Evolutionary conservation across 2,329 filamentous ascomycete genomes (phyloP).

Genomic region (Colletotrichum australisinense): DNA sequence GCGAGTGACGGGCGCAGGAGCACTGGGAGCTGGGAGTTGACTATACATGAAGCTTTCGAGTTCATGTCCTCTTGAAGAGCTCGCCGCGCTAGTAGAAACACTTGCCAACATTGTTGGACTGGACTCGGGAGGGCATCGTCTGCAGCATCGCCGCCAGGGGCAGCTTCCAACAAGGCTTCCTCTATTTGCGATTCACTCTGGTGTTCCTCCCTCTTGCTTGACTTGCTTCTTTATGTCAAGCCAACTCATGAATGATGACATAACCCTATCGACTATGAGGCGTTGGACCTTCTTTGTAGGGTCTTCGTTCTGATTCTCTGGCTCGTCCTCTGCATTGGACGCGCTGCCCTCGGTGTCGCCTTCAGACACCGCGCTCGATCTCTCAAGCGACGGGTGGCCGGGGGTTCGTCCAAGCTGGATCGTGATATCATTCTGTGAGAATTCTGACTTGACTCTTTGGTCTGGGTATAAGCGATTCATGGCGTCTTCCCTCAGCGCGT

Average conservation of each 20-base stretch:
- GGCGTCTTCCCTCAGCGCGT: background rate
- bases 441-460: background rate
- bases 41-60: background rate
- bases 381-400: background rate
- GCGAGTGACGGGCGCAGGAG: background rate
- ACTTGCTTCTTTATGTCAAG: constrained; percentile 17
- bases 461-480: rapidly evolving
- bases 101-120: background rate
- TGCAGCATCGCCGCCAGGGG: background rate
- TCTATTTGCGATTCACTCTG: background rate
- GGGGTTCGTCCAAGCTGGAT: too few species aligned
- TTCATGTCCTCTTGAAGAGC: background rate
- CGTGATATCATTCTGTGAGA: background rate
- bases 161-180: background rate
- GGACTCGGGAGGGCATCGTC: background rate
- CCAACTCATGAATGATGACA: constrained; percentile 29
- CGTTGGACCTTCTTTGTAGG: background rate
- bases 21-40: background rate
- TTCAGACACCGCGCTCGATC: background rate
- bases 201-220: background rate
- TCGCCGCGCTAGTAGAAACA: background rate
- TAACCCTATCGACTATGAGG: constrained; percentile 24
- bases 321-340: background rate
- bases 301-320: background rate
- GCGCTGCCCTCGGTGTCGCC: background rate